Conservation (phyloP, 306 rosid species). For the Inga leiocalycina region DNA sequence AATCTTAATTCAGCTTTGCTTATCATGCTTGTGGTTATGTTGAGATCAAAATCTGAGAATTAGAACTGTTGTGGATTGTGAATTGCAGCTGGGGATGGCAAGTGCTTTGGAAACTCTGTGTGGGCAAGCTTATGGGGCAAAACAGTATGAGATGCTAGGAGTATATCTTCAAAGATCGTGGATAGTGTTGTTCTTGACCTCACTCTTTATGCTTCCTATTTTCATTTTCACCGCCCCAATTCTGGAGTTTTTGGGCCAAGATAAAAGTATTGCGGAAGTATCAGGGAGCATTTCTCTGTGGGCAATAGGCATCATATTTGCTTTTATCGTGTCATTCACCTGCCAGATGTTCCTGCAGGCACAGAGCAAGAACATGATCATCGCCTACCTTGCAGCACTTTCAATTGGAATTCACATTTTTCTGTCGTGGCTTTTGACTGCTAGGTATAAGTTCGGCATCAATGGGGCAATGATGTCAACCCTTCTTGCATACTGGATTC, state of each 20-base stretch:
- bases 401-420: constrained; percentile 41
- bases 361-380: constrained; percentile 55
- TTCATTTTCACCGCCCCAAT: constrained; percentile 49
- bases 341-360: constrained; percentile 61
- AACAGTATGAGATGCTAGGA: constrained; percentile 53
- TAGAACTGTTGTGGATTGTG: neutral
- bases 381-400: constrained; percentile 48
- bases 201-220: constrained; percentile 42
- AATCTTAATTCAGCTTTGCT: neutral
- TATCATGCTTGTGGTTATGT: neutral
- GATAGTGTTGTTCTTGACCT: constrained; percentile 38
- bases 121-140: constrained; percentile 68
- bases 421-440: constrained; percentile 52
- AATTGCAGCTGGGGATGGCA: constrained; percentile 61
- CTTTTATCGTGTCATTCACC: constrained; percentile 42
- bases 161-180: constrained; percentile 64
- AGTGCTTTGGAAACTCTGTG: constrained; percentile 64
- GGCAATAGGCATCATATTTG: constrained; percentile 40
- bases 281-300: constrained; percentile 49
- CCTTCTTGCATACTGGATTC: constrained; percentile 49
- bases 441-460: constrained; percentile 42
- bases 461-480: constrained; percentile 51
- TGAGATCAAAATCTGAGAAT: neutral
- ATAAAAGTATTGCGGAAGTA: constrained; percentile 28
- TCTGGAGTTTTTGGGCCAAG: constrained; percentile 49